Evolutionary conservation across 148 eudicot species (phyloP), one percentile per base, ranked within the genome.

Genomic region (Dysphania ambrosioides): DNA sequence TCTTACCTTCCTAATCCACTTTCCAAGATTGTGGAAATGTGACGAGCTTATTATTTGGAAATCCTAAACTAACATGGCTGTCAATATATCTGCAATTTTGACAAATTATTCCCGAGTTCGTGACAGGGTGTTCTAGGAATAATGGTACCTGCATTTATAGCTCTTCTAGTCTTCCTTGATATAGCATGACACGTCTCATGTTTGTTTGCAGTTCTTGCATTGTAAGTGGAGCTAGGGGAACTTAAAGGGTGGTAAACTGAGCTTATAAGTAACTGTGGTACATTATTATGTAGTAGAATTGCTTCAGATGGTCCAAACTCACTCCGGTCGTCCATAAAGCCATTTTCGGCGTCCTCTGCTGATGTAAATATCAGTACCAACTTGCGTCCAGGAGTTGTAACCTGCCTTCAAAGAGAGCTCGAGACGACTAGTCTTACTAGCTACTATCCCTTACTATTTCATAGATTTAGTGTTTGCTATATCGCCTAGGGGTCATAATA

Each of bases 221-320:
- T 94, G 86, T 84, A 91, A 86, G 97, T 94, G 67, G 97, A 92
- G 79, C 89, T 95, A 49, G 99, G 99, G 77, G 96, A 88, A 69
- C 85, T 95, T 68, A 95, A 92, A 85, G 97, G 96, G 65, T 90
- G 96, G 62, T 77, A 92, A 75, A 95, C 97, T 0, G 94, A 95
- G 82, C 97, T 95, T 60, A 87, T 90, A 36, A 90, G 92, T 78
- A 95, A 90, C 79, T 94, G 98, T 68, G 97, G 90, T 71, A 83
- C 93, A 36, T 73, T 93, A 44, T 94, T 93, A 44, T 94, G 98
- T 80, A 84, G 77, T 72, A 84, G 98, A 84, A 90, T 91, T 62
- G 69, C 79, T 62, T 31, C 83, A 8, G 87, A 87, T 42, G 97
- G 97, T 64, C 96, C 99, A 0, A 91, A 90, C 72, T 84, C 97